Conservation (phyloP, 129 eudicot species). For the Kitagawia praeruptora region DNA sequence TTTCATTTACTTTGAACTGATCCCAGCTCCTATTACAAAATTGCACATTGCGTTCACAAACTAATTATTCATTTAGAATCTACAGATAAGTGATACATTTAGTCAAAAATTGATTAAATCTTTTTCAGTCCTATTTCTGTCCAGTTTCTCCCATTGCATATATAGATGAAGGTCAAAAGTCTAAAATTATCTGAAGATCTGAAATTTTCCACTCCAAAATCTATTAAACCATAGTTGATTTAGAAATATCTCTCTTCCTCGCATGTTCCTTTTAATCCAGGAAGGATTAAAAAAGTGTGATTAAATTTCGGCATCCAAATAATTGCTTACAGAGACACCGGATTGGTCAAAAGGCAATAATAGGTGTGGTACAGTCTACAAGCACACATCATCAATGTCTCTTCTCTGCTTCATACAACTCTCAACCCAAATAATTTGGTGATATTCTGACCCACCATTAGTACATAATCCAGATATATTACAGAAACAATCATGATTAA, state of each 20-base stretch:
- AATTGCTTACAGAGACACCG: not conserved
- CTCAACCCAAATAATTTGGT: not conserved
- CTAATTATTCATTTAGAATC: not conserved
- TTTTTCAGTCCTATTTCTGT: too few relatives aligned
- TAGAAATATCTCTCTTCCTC: not conserved
- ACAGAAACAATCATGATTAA: not conserved
- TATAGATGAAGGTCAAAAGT: not conserved
- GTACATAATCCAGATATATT: not conserved
- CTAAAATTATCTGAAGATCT: not conserved
- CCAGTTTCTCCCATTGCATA: too few relatives aligned
- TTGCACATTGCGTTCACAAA: not conserved
- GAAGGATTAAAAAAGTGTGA: not conserved
- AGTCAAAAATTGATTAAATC: too few relatives aligned
- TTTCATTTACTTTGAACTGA: constrained; percentile 85
- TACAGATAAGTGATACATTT: not conserved
- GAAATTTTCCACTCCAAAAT: not conserved
- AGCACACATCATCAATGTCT: not conserved
- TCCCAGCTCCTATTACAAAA: constrained; percentile 72
- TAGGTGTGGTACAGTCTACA: not conserved
- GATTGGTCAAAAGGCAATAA: not conserved
- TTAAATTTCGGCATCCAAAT: not conserved
- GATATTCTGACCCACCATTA: not conserved
- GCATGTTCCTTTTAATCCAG: not conserved
- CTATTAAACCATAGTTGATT: not conserved
- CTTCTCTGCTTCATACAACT: not conserved